phyloP scores from a whole-genome alignment of 202 grass and related monocot genomes.

The Elaeis oleifera region DNA sequence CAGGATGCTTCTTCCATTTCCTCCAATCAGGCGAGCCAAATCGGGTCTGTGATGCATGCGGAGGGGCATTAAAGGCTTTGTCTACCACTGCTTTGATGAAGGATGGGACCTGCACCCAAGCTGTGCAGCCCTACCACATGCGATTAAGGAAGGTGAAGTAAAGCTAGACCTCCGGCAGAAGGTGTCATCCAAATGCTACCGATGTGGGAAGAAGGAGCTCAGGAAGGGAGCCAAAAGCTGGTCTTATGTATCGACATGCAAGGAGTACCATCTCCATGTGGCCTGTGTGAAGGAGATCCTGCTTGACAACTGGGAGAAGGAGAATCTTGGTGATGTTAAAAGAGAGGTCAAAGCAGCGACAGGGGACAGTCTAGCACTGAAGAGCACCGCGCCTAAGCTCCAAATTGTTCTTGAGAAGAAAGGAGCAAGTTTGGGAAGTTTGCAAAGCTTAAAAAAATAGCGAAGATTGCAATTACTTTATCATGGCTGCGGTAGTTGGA shows the following conservation, averaged over 20 bases:
- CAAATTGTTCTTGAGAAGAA: no score
- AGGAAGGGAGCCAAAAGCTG: not conserved
- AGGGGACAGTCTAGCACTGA: no score
- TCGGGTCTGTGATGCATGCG: constrained; percentile 2
- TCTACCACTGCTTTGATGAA: not conserved
- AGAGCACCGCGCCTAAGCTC: no score
- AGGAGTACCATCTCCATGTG: constrained; percentile 2
- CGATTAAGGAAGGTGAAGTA: no score
- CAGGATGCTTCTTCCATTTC: not conserved
- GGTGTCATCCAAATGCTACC: not conserved
- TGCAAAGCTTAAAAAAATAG: no score
- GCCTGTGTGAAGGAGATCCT: not conserved
- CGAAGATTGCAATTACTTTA: no score
- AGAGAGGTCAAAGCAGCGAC: no score
- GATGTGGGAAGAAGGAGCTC: not conserved
- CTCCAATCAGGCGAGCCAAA: not conserved
- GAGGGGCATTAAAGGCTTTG: not conserved
- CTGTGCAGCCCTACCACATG: not conserved
- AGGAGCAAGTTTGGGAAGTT: no score
- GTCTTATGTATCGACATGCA: not conserved
- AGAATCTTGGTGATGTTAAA: no score
- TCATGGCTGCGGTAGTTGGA: no score
- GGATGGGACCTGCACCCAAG: constrained; percentile 4
- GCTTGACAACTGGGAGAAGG: not conserved
- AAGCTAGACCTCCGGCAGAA: not conserved